phyloP scores from a whole-genome alignment of 2,329 filamentous ascomycete genomes.

The Coleophoma eucalyptorum region DNA sequence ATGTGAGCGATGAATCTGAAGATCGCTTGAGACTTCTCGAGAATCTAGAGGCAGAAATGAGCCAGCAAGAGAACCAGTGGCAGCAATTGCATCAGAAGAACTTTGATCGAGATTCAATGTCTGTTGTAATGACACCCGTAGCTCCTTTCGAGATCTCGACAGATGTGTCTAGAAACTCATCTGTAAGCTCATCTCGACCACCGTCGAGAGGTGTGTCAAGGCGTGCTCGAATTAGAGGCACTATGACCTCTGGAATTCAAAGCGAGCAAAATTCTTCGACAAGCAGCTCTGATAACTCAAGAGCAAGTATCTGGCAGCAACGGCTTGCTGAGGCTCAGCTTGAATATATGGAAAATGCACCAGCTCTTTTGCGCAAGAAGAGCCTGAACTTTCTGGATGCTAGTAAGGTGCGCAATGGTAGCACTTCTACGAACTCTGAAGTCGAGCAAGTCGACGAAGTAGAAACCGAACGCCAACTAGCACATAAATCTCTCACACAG shows the following conservation, averaged over 20 bases:
- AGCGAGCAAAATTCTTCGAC: constrained; percentile 23
- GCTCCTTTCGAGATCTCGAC: constrained; percentile 8
- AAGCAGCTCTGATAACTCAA: constrained; percentile 28
- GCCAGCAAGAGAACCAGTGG: constrained; percentile 56
- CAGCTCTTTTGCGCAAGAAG: constrained; percentile 31
- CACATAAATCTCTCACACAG: not conserved
- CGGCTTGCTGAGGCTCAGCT: constrained; percentile 41
- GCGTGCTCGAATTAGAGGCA: constrained; percentile 32
- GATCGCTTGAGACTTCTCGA: constrained; percentile 40
- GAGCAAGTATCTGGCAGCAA: constrained; percentile 38
- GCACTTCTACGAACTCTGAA: constrained; percentile 44
- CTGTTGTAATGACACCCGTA: constrained; percentile 15
- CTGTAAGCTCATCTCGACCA: constrained; percentile 28
- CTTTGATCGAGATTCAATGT: constrained; percentile 32
- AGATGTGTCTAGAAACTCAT: constrained; percentile 13
- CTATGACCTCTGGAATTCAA: constrained; percentile 20
- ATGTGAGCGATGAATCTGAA: constrained; percentile 4
- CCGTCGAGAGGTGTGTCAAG: constrained; percentile 35
- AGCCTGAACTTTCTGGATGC: constrained; percentile 37
- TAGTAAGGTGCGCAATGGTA: constrained; percentile 33
- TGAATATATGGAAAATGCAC: constrained; percentile 38
- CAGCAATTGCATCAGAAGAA: constrained; percentile 47
- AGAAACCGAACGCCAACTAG: constrained; percentile 6
- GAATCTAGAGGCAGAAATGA: constrained; percentile 60
- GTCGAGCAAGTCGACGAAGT: constrained; percentile 19